Evolutionary conservation across 1,284 basidiomycete species (phyloP), one percentile per base, ranked within the genome.

Genomic region (Pseudozyma pruni): DNA sequence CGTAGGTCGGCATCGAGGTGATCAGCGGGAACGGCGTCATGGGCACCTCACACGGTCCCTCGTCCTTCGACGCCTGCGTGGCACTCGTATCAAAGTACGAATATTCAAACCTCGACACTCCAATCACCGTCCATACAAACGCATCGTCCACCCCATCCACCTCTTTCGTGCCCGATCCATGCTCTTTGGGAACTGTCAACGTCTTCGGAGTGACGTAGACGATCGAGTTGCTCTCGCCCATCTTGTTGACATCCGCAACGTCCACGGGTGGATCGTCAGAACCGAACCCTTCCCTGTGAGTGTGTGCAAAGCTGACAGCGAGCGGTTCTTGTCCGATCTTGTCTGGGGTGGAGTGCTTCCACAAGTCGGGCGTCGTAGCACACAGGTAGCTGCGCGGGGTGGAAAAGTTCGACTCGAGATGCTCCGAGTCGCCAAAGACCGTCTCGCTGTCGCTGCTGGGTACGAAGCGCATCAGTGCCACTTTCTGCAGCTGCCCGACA

Each of bases 401-500:
- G 23, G 61, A 23, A n/a, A 74, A 69, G 44, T 69, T 58, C 27
- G 62, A 60, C 46, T 74, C 68, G 39, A 66, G 61, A 52, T 74
- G 67, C 51, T 64, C 62, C 3, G 61, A 71, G 17, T 71, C 67
- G 41, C 59, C 62, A 49, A 59, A 57, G 10, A 61, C 49, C 1
- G 57, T 54, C n/a, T 70, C 67, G 31, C 50, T 49, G 29, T 67
- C 63, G 48, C 37, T 59, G 51, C 56, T 59, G 5, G 75, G 70
- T 11, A 70, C 70, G 49, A 92, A 87, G 50, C 92, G 87, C 80
- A 94, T 91, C 42, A 97, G 85, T 0, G 93, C 94, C 59, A 97
- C 90, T 84, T 95, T 93, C 84, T 97, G 94, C 88, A 97, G 91
- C 82, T 96, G 94, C 76, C 92, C 94, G 54, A 97, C 91, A 20